Conservation (phyloP, 768 basidiomycete genomes). For the Termitomyces sp. region DNA sequence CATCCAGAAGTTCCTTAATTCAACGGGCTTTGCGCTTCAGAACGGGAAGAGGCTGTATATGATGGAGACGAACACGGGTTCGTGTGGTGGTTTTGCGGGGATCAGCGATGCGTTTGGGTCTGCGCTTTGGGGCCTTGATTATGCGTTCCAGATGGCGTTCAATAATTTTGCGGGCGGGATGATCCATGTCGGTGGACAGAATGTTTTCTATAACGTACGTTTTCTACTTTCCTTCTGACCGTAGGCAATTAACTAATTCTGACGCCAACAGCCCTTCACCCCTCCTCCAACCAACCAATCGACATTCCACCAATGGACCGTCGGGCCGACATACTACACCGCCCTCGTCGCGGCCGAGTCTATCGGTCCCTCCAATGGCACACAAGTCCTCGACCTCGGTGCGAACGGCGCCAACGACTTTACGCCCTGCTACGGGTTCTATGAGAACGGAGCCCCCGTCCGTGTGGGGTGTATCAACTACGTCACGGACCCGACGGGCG, state of each 20-base stretch:
- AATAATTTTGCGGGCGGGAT: slow-evolving; percentile 48
- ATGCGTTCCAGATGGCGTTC: slow-evolving; percentile 54
- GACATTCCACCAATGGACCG: slow-evolving; percentile 62
- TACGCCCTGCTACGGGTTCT: slow-evolving; percentile 71
- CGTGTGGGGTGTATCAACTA: slow-evolving; percentile 73
- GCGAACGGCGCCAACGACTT: slow-evolving; percentile 38
- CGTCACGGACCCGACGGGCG: slow-evolving; percentile 56
- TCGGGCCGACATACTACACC: slow-evolving; percentile 73
- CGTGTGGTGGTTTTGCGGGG: slow-evolving; percentile 66
- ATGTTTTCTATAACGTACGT: slow-evolving; percentile 64
- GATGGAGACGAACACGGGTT: slow-evolving; percentile 71
- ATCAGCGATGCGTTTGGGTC: slow-evolving; percentile 60
- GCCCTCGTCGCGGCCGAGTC: slow-evolving; percentile 66
- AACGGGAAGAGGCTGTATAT: slow-evolving; percentile 50
- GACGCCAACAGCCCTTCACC: slow-evolving; percentile 1
- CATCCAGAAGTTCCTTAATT: slow-evolving; percentile 48
- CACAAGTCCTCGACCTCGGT: slow-evolving; percentile 64
- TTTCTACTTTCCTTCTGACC: slow-evolving; percentile 32
- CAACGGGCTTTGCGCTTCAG: slow-evolving; percentile 39
- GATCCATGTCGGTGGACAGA: slow-evolving; percentile 61
- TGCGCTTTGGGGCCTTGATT: slow-evolving; percentile 63
- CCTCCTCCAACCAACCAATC: slow-evolving; percentile 43
- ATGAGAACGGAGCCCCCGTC: slow-evolving; percentile 61
- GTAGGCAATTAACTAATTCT: slow-evolving; percentile 25
- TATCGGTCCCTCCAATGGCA: slow-evolving; percentile 56